A percentile compares a stretch with the other conserved stretches of the same genome.
Evolutionary conservation across 192 early-diverging fungal genomes (phyloP).

Genomic region (Coemansia pectinata): DNA sequence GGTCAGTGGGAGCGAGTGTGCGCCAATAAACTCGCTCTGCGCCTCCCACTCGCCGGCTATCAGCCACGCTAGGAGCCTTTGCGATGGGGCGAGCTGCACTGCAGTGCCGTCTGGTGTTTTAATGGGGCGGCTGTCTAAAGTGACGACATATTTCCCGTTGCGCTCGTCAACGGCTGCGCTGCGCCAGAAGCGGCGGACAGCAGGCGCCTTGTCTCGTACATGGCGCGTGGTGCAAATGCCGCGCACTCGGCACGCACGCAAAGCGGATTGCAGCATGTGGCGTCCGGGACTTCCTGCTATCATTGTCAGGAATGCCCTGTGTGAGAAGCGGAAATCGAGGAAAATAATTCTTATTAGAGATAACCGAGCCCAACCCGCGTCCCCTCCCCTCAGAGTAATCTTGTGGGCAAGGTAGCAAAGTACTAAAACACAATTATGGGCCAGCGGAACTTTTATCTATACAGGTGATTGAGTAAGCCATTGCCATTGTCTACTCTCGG

Average conservation of each 20-base stretch:
- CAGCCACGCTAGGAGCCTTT: slow-evolving; percentile 72
- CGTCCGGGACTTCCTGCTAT: slow-evolving; percentile 1
- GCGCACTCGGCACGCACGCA: slow-evolving; percentile 1
- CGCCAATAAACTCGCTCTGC: slow-evolving; percentile 74
- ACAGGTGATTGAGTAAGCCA: background rate
- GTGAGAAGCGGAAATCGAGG: background rate
- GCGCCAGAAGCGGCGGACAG: slow-evolving; percentile 49
- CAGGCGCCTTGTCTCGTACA: slow-evolving; percentile 30
- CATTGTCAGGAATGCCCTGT: background rate
- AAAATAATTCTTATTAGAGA: background rate
- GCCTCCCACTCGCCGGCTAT: slow-evolving; percentile 94
- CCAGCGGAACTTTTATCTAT: background rate
- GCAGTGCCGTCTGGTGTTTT: slow-evolving; percentile 79
- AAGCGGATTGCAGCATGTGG: background rate
- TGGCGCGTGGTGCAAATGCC: slow-evolving; percentile 12
- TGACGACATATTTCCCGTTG: slow-evolving; percentile 56
- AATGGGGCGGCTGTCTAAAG: slow-evolving; percentile 77
- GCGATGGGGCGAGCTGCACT: slow-evolving; percentile 60
- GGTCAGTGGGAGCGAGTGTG: slow-evolving; percentile 89
- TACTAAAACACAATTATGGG: background rate
- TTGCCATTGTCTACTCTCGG: background rate
- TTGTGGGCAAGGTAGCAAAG: background rate
- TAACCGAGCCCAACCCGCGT: no score
- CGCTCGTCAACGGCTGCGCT: slow-evolving; percentile 36
- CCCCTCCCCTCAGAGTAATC: background rate